phyloP scores from a whole-genome alignment of 305 asterid genomes.

The Lippia alba region DNA sequence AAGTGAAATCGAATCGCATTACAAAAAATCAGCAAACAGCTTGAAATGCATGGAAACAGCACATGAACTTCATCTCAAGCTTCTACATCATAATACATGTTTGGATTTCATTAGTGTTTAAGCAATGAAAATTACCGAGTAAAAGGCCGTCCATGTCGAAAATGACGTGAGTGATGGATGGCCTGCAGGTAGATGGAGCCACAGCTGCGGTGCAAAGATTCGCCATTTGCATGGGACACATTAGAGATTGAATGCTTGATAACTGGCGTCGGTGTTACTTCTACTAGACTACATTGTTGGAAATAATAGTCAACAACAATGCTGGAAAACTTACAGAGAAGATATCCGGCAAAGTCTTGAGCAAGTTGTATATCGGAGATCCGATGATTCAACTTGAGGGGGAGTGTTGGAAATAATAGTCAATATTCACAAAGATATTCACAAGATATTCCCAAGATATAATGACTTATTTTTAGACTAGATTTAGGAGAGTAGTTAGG shows the following conservation, averaged over 20 bases:
- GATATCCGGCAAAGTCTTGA: too few relatives aligned
- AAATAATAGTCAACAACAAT: too few relatives aligned
- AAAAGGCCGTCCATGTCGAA: slow-evolving; percentile 98
- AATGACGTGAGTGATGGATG: slow-evolving; percentile 74
- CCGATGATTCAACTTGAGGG: too few relatives aligned
- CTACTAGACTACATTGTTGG: neutral
- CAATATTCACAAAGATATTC: too few relatives aligned
- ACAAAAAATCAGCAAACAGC: neutral
- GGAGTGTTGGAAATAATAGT: too few relatives aligned
- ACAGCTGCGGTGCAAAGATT: slow-evolving; percentile 32
- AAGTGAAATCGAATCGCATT: neutral
- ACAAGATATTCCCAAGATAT: too few relatives aligned
- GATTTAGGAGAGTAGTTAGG: too few relatives aligned
- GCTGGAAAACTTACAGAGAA: too few relatives aligned
- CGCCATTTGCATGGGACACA: slow-evolving; percentile 57
- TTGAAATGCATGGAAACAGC: neutral
- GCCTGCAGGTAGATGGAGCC: slow-evolving; percentile 44
- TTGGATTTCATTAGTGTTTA: neutral
- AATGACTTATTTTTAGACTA: too few relatives aligned
- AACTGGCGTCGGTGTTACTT: neutral
- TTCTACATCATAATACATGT: neutral
- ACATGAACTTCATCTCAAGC: neutral
- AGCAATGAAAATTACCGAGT: slow-evolving; percentile 55
- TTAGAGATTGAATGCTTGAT: slow-evolving; percentile 34
- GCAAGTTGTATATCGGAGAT: too few relatives aligned